phyloP scores from a whole-genome alignment of 164 flowering plant species.

The Magnolia kwangsiensis region DNA sequence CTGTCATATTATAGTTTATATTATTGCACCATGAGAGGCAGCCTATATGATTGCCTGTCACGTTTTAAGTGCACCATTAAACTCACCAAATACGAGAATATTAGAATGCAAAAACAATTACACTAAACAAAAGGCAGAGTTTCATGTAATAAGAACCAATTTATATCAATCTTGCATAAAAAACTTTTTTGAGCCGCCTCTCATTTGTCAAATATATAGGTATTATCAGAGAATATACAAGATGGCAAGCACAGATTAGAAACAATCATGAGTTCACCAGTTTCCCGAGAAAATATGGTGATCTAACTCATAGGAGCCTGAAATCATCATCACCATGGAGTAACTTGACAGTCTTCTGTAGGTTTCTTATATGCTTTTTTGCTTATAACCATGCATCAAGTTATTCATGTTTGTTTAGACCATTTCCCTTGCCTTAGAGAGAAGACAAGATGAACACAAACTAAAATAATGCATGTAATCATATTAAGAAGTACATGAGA shows the following conservation, averaged over 20 bases:
- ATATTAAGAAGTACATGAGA: not conserved
- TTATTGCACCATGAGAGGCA: slow-evolving; percentile 34
- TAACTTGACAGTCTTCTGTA: not conserved
- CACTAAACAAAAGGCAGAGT: not conserved
- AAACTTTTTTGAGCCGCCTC: not conserved
- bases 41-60: slow-evolving; percentile 37
- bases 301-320: not conserved
- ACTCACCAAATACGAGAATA: slow-evolving; percentile 14
- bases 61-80: slow-evolving; percentile 29
- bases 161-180: not conserved
- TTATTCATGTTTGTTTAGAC: not conserved
- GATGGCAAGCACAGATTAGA: not conserved
- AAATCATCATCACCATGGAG: not conserved
- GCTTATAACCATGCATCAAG: not conserved
- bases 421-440: not conserved
- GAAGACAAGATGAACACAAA: not conserved
- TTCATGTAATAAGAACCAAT: slow-evolving; percentile 6
- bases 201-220: not conserved
- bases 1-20: slow-evolving; percentile 26
- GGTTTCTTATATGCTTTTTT: not conserved
- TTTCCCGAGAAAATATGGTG: not conserved
- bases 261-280: not conserved
- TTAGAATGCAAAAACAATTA: not conserved
- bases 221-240: not conserved
- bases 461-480: not conserved